A percentile compares a stretch with the other conserved stretches of the same genome.
Conservation (phyloP, 2,329 filamentous ascomycete species). For the Ophiostoma sp. region DNA sequence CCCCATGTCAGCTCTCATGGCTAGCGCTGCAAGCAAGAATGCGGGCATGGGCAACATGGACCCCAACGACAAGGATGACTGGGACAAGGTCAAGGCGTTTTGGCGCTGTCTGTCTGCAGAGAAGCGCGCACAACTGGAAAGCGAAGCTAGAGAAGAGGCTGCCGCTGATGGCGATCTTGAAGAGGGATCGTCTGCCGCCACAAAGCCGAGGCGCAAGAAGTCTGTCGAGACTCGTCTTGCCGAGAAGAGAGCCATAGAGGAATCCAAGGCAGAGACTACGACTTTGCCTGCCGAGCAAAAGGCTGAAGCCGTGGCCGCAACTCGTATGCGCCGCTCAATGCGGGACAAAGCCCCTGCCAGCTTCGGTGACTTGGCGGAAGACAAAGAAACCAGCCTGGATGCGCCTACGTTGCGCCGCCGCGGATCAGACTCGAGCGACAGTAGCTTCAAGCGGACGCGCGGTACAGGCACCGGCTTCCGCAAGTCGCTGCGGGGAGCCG, state of each 20-base stretch:
- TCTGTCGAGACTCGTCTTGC: slow-evolving; percentile 40
- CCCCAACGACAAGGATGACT: slow-evolving; percentile 43
- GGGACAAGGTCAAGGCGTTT: slow-evolving; percentile 63
- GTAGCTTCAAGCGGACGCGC: slow-evolving; percentile 66
- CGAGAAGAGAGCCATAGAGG: slow-evolving; percentile 36
- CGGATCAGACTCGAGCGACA: slow-evolving; percentile 65
- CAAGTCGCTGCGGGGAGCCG: slow-evolving; percentile 60
- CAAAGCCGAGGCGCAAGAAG: slow-evolving; percentile 40
- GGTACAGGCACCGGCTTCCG: slow-evolving; percentile 57
- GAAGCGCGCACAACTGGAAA: slow-evolving; percentile 57
- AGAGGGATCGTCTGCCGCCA: slow-evolving; percentile 34
- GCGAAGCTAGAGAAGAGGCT: slow-evolving; percentile 51
- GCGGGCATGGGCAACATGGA: neutral
- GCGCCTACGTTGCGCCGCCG: slow-evolving; percentile 43
- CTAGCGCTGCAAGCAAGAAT: slow-evolving; percentile 3
- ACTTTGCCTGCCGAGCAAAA: neutral
- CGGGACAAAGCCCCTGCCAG: slow-evolving; percentile 24
- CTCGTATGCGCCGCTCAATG: slow-evolving; percentile 19
- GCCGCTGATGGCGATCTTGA: slow-evolving; percentile 45
- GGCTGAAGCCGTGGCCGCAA: slow-evolving; percentile 24
- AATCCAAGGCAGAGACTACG: neutral
- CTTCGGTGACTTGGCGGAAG: slow-evolving; percentile 26
- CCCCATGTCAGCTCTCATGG: slow-evolving; percentile 6
- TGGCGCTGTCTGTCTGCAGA: slow-evolving; percentile 63
- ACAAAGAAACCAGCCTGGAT: slow-evolving; percentile 23